A percentile compares a stretch with the other conserved stretches of the same genome.
These are phyloP conservation scores for Pisolithus orientalis DNA, from an alignment of 768 basidiomycete genomes.

Conservation along the genomic window DNA sequence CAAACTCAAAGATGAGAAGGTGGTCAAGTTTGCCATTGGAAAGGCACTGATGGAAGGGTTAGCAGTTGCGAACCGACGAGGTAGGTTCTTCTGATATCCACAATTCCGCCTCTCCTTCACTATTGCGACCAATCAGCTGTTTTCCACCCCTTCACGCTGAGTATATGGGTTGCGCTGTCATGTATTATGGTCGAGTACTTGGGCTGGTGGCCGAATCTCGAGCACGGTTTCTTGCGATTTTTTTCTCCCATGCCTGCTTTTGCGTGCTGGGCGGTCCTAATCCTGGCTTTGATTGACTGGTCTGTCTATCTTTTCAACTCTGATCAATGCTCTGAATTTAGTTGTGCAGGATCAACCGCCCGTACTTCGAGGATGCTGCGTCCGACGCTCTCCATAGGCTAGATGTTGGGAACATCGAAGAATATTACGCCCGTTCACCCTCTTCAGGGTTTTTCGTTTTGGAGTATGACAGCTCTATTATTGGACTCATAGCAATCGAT, in stretches of 20 bases:
- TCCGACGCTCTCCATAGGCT: slow-evolving; percentile 45
- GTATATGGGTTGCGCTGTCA: slow-evolving; percentile 56
- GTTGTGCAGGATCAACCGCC: slow-evolving; percentile 57
- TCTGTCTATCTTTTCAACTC: slow-evolving; percentile 22
- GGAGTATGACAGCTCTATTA: slow-evolving; percentile 48
- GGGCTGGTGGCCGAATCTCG: slow-evolving; percentile 60
- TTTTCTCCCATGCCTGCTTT: slow-evolving; percentile 61
- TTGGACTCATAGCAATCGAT: slow-evolving; percentile 70
- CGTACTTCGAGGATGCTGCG: slow-evolving; percentile 52
- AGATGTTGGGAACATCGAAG: slow-evolving; percentile 48
- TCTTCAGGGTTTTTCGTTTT: slow-evolving; percentile 69
- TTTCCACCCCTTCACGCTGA: slow-evolving; percentile 56
- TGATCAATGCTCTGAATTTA: not conserved
- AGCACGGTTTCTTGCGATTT: slow-evolving; percentile 42
- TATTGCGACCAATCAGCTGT: slow-evolving; percentile 27
- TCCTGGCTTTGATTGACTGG: slow-evolving; percentile 71
- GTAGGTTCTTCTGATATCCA: slow-evolving; percentile 27
- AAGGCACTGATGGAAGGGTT: slow-evolving; percentile 63
- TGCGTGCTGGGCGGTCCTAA: slow-evolving; percentile 53
- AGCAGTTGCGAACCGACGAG: slow-evolving; percentile 56
- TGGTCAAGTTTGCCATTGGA: slow-evolving; percentile 57
- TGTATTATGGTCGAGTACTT: slow-evolving; percentile 52
- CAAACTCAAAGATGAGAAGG: slow-evolving; percentile 46
- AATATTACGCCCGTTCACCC: slow-evolving; percentile 54
- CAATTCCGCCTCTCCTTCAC: not conserved